Evolutionary conservation across 1,284 basidiomycete species (phyloP).

Genomic region (Microbotryum saponariae): DNA sequence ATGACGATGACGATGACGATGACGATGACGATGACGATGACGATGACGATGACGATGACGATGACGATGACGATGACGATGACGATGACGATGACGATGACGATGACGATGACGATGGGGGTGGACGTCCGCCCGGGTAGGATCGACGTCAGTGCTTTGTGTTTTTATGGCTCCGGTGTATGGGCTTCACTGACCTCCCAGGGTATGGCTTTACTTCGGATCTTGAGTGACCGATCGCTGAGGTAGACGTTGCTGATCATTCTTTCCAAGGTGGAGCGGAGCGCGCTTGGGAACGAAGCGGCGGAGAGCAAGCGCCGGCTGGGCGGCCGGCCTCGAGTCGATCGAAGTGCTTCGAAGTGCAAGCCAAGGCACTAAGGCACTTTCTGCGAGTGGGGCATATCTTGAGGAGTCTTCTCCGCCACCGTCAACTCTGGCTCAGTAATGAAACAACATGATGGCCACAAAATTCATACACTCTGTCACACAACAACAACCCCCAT

Average conservation of each 20-base stretch:
- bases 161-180: no score
- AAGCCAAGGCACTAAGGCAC: no score
- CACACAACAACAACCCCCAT: no score
- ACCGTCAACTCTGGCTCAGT: no score
- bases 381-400: no score
- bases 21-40: neutral
- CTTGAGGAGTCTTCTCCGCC: no score
- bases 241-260: constrained; percentile 77
- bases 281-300: neutral
- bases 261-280: neutral
- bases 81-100: no score
- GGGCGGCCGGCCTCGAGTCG: no score
- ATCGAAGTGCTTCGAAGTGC: no score
- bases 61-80: neutral
- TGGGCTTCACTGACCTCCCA: constrained; percentile 67
- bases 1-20: neutral
- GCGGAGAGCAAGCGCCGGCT: neutral
- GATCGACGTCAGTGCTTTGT: neutral
- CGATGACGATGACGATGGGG: neutral
- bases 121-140: neutral
- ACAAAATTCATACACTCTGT: no score
- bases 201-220: constrained; percentile 80
- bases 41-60: neutral
- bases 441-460: neutral
- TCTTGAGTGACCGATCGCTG: constrained; percentile 77